phyloP scores from a whole-genome alignment of 2,329 filamentous ascomycete genomes.

The Sporothrix humicola region DNA sequence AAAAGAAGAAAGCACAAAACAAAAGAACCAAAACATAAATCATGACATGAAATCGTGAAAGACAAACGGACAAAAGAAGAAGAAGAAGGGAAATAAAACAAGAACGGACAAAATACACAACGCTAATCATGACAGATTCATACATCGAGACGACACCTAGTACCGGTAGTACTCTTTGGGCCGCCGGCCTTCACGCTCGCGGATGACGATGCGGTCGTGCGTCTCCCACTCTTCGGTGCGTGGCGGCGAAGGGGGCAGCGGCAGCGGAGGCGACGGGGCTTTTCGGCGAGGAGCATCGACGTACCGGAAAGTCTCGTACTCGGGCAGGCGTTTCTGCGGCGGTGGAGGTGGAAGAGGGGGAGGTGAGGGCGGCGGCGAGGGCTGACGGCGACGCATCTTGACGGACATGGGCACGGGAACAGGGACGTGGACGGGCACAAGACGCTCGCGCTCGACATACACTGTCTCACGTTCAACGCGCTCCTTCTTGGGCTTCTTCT shows the following conservation, averaged over 20 bases:
- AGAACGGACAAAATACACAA: not conserved
- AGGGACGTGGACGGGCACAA: conserved; percentile 48
- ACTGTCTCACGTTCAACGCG: conserved; percentile 44
- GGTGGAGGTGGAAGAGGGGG: conserved; percentile 1
- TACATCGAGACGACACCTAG: not conserved
- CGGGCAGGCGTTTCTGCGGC: conserved; percentile 38
- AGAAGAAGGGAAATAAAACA: not conserved
- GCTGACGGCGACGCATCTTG: conserved; percentile 19
- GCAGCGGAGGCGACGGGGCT: conserved; percentile 41
- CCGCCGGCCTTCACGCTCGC: conserved; percentile 44
- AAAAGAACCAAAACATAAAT: not conserved
- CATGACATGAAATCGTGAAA: not conserved
- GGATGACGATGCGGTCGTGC: conserved; percentile 44
- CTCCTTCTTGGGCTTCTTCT: conserved; percentile 32
- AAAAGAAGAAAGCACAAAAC: not conserved
- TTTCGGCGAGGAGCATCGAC: conserved; percentile 55
- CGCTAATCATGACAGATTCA: not conserved
- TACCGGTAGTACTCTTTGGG: conserved; percentile 44
- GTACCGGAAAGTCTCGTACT: conserved; percentile 59
- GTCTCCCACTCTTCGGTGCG: conserved; percentile 42
- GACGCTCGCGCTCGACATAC: conserved; percentile 48
- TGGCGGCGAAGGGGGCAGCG: conserved; percentile 44
- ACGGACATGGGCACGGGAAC: conserved; percentile 29
- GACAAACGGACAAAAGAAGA: not conserved
- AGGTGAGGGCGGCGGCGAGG: not conserved